Evolutionary conservation across 2,329 filamentous ascomycete species (phyloP).

Genomic region (Dactylella cylindrospora): DNA sequence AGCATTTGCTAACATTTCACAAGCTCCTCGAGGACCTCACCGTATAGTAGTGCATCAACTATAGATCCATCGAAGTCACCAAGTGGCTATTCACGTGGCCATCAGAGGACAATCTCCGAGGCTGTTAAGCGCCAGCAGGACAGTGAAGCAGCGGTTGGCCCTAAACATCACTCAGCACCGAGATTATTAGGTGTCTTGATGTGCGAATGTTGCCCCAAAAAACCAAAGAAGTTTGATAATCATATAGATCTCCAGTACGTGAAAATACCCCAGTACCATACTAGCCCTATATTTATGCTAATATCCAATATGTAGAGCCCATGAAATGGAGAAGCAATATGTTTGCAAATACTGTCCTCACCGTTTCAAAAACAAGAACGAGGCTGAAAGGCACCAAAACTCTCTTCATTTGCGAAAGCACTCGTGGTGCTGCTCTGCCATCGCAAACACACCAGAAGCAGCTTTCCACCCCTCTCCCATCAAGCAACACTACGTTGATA

Average conservation of each 20-base stretch:
- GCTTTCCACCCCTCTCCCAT: slow-evolving; percentile 82
- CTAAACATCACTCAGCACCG: slow-evolving; percentile 57
- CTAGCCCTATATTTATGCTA: slow-evolving; percentile 45
- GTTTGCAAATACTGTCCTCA: slow-evolving; percentile 90
- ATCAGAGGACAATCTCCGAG: slow-evolving; percentile 41
- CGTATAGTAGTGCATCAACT: slow-evolving; percentile 14
- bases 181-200: slow-evolving; percentile 65
- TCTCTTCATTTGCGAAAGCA: slow-evolving; percentile 88
- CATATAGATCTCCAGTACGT: slow-evolving; percentile 79
- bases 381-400: slow-evolving; percentile 93
- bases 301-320: slow-evolving; percentile 61
- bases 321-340: slow-evolving; percentile 95
- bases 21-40: slow-evolving; percentile 14
- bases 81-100: slow-evolving; percentile 29
- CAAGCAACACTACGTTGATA: slow-evolving; percentile 69
- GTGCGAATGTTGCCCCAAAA: slow-evolving; percentile 95
- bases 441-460: slow-evolving; percentile 69
- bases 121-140: slow-evolving; percentile 34
- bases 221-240: slow-evolving; percentile 91
- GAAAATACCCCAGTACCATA: neutral
- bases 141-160: slow-evolving; percentile 34
- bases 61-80: slow-evolving; percentile 27
- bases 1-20: neutral
- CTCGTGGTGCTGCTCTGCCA: slow-evolving; percentile 93
- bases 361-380: slow-evolving; percentile 98